Evolutionary conservation across 208 protist species (phyloP).

Genomic region (Leishmania mexicana): DNA sequence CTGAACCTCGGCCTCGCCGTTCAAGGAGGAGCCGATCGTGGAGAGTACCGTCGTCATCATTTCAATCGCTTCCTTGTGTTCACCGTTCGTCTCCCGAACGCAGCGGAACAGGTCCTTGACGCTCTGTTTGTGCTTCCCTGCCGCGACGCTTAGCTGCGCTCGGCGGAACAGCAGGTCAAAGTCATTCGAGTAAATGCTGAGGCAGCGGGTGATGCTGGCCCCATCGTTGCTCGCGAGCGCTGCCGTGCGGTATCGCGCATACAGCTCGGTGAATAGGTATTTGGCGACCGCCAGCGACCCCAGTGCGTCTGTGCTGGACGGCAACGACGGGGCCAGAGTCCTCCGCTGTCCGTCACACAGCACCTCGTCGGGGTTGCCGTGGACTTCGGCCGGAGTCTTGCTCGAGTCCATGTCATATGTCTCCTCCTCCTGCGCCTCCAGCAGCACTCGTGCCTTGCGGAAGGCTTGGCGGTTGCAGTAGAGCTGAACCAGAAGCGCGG

Average conservation of each 20-base stretch:
- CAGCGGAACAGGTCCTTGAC: constrained; percentile 84
- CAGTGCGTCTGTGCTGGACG: background rate
- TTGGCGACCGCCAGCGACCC: constrained; percentile 60
- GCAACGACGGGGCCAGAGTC: background rate
- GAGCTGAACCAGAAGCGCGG: constrained; percentile 74
- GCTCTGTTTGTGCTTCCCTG: constrained; percentile 65
- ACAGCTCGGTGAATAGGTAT: constrained; percentile 77
- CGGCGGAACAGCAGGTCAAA: constrained; percentile 73
- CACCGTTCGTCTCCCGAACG: constrained; percentile 83
- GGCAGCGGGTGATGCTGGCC: constrained; percentile 80
- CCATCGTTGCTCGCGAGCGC: constrained; percentile 65
- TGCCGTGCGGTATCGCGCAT: constrained; percentile 68
- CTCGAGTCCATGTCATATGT: background rate
- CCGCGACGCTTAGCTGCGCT: constrained; percentile 67
- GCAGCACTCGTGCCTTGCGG: constrained; percentile 53
- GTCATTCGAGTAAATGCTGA: constrained; percentile 80
- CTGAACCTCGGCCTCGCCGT: constrained; percentile 50
- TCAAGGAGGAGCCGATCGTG: constrained; percentile 56
- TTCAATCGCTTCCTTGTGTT: constrained; percentile 78
- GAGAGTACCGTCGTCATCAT: constrained; percentile 87
- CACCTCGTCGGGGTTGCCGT: background rate
- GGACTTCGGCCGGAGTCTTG: background rate
- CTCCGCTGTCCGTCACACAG: background rate
- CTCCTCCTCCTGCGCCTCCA: constrained; percentile 47
- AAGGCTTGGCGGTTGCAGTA: constrained; percentile 86